A percentile compares a stretch with the other conserved stretches of the same genome.
These are phyloP conservation scores for Combretum micranthum DNA, from an alignment of 345 rosid genomes.

Conservation along the genomic window DNA sequence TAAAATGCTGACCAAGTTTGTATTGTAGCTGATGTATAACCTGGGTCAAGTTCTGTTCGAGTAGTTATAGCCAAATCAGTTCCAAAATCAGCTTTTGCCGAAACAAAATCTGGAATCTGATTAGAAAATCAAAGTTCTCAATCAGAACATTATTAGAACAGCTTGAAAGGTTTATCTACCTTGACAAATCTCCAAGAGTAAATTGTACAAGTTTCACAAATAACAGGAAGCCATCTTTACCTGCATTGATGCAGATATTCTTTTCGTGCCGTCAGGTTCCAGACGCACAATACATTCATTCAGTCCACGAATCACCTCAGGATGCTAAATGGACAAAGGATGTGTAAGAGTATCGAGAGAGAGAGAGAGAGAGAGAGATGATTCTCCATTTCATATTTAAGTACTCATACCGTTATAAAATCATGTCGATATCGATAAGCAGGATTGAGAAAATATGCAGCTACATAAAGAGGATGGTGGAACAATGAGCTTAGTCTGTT, in stretches of 20 bases:
- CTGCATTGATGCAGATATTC: conserved; percentile 87
- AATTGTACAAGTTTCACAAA: background rate
- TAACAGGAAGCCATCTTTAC: conserved; percentile 23
- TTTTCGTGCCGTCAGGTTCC: conserved; percentile 61
- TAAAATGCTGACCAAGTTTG: conserved; percentile 3
- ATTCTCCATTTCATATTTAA: background rate
- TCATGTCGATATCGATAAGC: conserved; percentile 70
- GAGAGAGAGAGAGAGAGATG: background rate
- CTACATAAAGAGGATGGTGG: conserved; percentile 80
- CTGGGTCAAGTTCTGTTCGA: conserved; percentile 86
- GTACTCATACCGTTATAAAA: conserved; percentile 53
- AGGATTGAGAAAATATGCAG: conserved; percentile 91
- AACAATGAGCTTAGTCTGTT: conserved; percentile 61
- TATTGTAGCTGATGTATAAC: conserved; percentile 21
- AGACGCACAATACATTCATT: conserved; percentile 85
- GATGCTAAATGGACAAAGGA: conserved; percentile 36
- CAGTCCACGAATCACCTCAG: conserved; percentile 76
- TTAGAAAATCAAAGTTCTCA: background rate
- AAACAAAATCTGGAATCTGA: conserved; percentile 75
- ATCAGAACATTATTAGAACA: too few relatives aligned
- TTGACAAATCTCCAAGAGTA: background rate
- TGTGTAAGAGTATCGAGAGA: background rate
- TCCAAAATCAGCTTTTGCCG: conserved; percentile 79
- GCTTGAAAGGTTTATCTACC: background rate
- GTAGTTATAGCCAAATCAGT: conserved; percentile 78